Evolutionary conservation across 1,284 basidiomycete genomes (phyloP), one percentile per base, ranked within the genome.

Genomic region (Xerocomus nothofagi): DNA sequence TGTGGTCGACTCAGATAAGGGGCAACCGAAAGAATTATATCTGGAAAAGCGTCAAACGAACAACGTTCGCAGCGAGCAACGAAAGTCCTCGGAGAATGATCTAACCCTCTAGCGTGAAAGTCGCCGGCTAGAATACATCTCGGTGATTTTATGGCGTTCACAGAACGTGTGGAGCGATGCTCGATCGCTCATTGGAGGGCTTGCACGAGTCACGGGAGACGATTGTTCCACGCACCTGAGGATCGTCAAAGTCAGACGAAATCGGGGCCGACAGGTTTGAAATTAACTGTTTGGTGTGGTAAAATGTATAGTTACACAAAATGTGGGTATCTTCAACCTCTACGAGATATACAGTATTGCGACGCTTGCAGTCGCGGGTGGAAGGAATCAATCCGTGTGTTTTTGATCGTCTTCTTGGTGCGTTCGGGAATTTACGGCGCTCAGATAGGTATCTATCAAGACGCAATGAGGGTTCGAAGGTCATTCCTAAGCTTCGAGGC

Each of bases 381-480:
- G 23, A 24, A 11, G 32, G 3, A 17, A 44, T 66, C 31, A 67
- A 12, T 30, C 32, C 0, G 21, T 6, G 8, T 29, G 45, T 15
- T 42, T 37, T 11, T 38, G 33, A 26, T 49, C 44, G 24, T 37
- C 32, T 38, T 47, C 46, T n/a, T 47, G 37, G 1, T 21, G 46
- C 10, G 40, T 38, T 18, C 37, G 53, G 6, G 76, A 71, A 40
- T 79, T 78, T 39, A 72, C 67, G 9, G 69, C 66, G 51, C 77
- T 79, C 27, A 79, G 66, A 60, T 79, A 73, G n/a, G 76, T 73
- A 48, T 76, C 75, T 79, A 46, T 46, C 10, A 5, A 27, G 18
- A 34, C n/a, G 12, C 12, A 12, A 44, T 56, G 21, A 50, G 39
- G n/a, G n/a, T n/a, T n/a, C n/a, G n/a, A 44, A 27, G 40, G 17